Base-by-base conservation (phyloP, 2,329 filamentous ascomycete species). In the Xylariales sp. region DNA sequence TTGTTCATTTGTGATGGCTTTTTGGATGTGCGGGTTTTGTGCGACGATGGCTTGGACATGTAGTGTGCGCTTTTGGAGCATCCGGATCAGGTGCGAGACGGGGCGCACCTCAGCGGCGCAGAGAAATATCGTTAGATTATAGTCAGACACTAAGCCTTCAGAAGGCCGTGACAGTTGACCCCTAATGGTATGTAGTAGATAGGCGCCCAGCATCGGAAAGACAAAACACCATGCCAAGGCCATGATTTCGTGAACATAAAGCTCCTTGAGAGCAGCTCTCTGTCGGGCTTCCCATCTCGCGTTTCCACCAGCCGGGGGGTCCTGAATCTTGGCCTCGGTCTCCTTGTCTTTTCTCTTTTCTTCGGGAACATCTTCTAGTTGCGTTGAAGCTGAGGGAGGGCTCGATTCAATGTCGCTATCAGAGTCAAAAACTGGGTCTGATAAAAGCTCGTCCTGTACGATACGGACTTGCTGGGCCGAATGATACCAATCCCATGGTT, bases 91-190 rank as follows among this genome's bases (percentile, higher is more conserved):
- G 76, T 97, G 94, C 1, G 92, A 89, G 56, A 94, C 82, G 0
- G 95, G 95, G 3, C 93, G 90, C 34, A 97, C 83, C 80, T 98
- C 95, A 3, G 95, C 92, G 0, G 92, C 93, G 18, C 97, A 85
- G 2, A 97, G 83, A 79, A 97, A 98, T 60, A 98, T 93, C 12
- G 91, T 94, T 62, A 98, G 84, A 78, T 97, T 97, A 81, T 95
- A 97, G 79, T 97, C 93, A 4, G 93, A 97, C 6, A 98, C 91
- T 10, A 98, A 83, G 1, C 93, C 93, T 78, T 97, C 94, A 0
- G 93, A 94, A 0, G 92, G 93, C 1, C 92, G 86, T 30, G 92
- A 94, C 18, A 98, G 87, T 74, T 95, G 93, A 8, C 86, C 87
- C 58, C 95, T 89, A 66, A 97, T 92, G 23, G 88, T 83, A 77